Percentiles rank a stretch among this genome's conserved stretches.
These are phyloP conservation scores for Coemansia sp. DNA, from an alignment of 192 early-diverging fungal species.

Conservation along the genomic window DNA sequence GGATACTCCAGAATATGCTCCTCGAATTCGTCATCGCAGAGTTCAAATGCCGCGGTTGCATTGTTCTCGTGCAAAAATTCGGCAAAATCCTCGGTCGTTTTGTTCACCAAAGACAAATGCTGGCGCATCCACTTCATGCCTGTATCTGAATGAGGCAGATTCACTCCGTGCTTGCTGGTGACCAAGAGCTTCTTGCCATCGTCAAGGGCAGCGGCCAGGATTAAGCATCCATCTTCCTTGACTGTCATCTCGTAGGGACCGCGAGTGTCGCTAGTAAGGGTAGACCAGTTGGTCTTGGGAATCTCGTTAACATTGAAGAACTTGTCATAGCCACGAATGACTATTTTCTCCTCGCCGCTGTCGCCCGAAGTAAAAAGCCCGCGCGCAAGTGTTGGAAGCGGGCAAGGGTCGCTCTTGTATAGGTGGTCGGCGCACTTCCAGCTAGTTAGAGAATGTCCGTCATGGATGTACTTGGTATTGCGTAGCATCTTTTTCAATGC, in stretches of 20 bases:
- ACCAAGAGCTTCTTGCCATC: conserved; percentile 67
- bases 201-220: conserved; percentile 72
- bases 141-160: conserved; percentile 57
- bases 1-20: conserved; percentile 92
- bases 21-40: conserved; percentile 95
- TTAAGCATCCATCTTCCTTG: conserved; percentile 98
- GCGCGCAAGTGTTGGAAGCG: conserved; percentile 74
- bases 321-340: conserved; percentile 92
- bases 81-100: conserved; percentile 65
- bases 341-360: conserved; percentile 54
- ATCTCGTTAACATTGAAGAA: conserved; percentile 88
- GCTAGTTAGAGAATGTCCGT: conserved; percentile 31
- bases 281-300: conserved; percentile 57
- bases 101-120: conserved; percentile 62
- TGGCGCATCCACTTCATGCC: conserved; percentile 73
- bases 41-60: conserved; percentile 77
- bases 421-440: conserved; percentile 72
- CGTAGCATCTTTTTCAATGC: conserved; percentile 42
- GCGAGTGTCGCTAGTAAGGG: conserved; percentile 60
- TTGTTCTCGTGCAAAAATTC: conserved; percentile 70
- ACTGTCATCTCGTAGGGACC: conserved; percentile 90
- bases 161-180: conserved; percentile 79
- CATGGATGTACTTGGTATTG: conserved; percentile 20
- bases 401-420: conserved; percentile 62
- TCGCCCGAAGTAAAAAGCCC: conserved; percentile 71